A percentile compares a stretch with the other conserved stretches of the same genome.
These are phyloP conservation scores for Debaryomyces hansenii DNA, from an alignment of 805 yeast genomes.

Conservation along the genomic window DNA sequence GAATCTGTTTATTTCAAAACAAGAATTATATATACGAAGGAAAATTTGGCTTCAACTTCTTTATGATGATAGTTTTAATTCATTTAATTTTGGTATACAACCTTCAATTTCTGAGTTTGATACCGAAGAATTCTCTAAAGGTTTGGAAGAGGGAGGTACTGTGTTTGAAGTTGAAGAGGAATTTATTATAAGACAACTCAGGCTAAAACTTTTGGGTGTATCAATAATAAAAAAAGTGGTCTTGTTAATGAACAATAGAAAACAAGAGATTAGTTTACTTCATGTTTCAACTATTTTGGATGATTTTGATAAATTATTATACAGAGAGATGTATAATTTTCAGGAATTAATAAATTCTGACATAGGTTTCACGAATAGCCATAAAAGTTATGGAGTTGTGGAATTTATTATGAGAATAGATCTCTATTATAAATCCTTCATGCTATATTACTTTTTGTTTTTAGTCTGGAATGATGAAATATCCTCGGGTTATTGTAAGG, in stretches of 20 bases:
- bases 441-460: slow-evolving; percentile 3
- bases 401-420: slow-evolving; percentile 7
- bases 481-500: background rate
- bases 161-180: background rate
- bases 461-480: background rate
- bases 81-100: slow-evolving; percentile 1
- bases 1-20: background rate
- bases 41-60: slow-evolving; percentile 6
- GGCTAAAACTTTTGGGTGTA: background rate
- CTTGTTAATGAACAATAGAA: background rate
- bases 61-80: slow-evolving; percentile 6
- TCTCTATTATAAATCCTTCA: slow-evolving; percentile 1
- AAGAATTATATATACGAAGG: slow-evolving; percentile 6
- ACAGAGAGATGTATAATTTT: background rate
- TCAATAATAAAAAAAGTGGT: background rate
- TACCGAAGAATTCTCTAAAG: background rate
- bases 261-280: background rate
- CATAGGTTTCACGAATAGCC: background rate
- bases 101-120: background rate
- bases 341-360: background rate
- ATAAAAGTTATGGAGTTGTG: slow-evolving; percentile 5
- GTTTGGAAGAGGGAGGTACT: no score
- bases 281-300: background rate
- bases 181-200: slow-evolving; percentile 2
- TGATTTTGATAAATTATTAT: slow-evolving; percentile 2